Base-by-base conservation (phyloP, 768 basidiomycete genomes). In the Pleurotus giganteus region DNA sequence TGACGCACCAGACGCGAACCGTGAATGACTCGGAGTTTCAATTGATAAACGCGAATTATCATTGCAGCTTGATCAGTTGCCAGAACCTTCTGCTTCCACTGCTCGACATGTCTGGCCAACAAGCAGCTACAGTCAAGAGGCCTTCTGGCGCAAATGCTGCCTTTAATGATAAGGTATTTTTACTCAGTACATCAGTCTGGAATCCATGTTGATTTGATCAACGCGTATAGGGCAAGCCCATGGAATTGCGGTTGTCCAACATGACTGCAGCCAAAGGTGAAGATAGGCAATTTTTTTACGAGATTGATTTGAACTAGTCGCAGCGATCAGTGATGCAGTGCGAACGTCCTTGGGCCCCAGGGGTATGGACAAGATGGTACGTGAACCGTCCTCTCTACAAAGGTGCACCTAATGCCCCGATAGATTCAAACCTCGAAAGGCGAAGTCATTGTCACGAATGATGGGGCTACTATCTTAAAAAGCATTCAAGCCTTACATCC, bases 321-420 rank as follows among this genome's bases (percentile, higher is more conserved):
- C 60, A 97, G 95, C 96, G 26, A 97, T 99, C 66, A 94, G 94
- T 63, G 95, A 97, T 78, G 96, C 94, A 50, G 95, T 99, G 39
- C 81, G 96, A 63, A 98, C 96, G 42, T 98, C 95, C 39, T 74
- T 99, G 62, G 96, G 96, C 12, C 96, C 96, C 44, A 86, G 90
- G 70, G 96, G 96, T 58, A 99, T 99, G 96, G 96, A 98, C 76
- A 98, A 98, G 79, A 98, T 98, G 96, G 96, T 91, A 64, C 56
- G 76, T 59, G 26, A 31, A 28, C 17, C 45, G 31, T 46, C 23
- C 27, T 58, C 50, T 27, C 47, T 27, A 13, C 27, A 28, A 27
- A 46, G 46, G 28, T 42, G 44, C 19, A 53, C 28, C 51, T 28
- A 41, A 23, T 27, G 8, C 19, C 49, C 13, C 49, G 56, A 31